Percentiles rank a stretch among this genome's conserved stretches.
phyloP scores from a whole-genome alignment of 1,284 basidiomycete genomes.

The Sanghuangporus sanghuang region DNA sequence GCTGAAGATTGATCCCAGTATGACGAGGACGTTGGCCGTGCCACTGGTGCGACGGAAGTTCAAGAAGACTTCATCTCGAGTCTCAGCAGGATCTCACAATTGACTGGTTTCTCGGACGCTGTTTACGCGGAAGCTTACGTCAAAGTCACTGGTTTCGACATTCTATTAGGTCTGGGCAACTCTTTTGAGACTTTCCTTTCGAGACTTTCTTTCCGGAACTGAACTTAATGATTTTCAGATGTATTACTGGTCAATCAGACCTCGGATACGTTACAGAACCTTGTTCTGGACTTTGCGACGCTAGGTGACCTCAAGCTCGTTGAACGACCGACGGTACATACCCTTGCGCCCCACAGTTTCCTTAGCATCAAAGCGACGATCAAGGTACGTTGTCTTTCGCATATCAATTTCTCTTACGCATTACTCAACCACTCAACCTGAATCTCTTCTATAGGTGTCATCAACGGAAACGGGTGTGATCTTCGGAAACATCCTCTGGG shows the following conservation, averaged over 20 bases:
- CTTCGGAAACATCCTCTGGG: constrained; percentile 98
- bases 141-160: constrained; percentile 98
- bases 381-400: constrained; percentile 51
- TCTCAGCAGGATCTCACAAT: constrained; percentile 90
- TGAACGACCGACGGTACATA: constrained; percentile 90
- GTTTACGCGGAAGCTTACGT: constrained; percentile 99
- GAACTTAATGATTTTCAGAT: constrained; percentile 41
- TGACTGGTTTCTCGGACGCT: constrained; percentile 98
- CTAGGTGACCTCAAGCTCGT: constrained; percentile 97
- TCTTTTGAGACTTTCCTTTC: background rate
- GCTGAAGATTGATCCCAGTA: constrained; percentile 47
- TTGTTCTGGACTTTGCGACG: constrained; percentile 97
- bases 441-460: constrained; percentile 47
- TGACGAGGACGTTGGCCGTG: constrained; percentile 84
- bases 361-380: constrained; percentile 99
- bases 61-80: constrained; percentile 97
- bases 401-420: background rate
- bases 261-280: constrained; percentile 89
- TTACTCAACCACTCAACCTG: background rate
- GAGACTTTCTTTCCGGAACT: background rate
- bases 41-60: constrained; percentile 81
- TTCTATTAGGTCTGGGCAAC: constrained; percentile 70
- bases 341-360: constrained; percentile 94
- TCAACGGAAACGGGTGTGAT: constrained; percentile 98
- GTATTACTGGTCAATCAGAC: constrained; percentile 98